Evolutionary conservation across 1,284 basidiomycete species (phyloP), one percentile per base, ranked within the genome.

Genomic region (Ustilago shanxiensis): DNA sequence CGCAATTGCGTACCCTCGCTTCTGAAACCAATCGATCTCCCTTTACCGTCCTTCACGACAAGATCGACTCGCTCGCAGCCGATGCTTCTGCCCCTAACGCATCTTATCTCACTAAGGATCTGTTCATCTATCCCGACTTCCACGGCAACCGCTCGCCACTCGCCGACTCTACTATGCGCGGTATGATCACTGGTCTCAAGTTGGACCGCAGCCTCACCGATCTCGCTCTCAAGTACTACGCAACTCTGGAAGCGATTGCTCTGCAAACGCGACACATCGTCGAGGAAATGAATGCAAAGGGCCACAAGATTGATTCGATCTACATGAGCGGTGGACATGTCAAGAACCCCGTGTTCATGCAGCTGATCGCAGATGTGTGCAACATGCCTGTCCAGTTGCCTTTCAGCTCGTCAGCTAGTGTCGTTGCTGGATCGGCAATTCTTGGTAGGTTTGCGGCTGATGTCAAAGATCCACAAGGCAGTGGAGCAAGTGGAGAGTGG

Each of bases 191-290:
- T 50, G 96, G 97, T 18, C 90, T 98, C 56, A 89, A 92, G 49
- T 90, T 98, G 60, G 93, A 96, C 83, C 89, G 90, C 77, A 89
- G 90, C 41, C 88, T 97, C 26, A 86, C 88, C 57, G 95, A 98
- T 86, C 91, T 99, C 50, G 93, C 95, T 6, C 91, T 91, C 72
- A 93, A 93, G 85, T 98, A 97, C 88, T 91, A 94, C 81, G 90
- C 95, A 53, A 93, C 95, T 0, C 91, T 98, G 54, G 95, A 98
- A 88, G 92, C 95, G 11, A 96, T 99, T 86, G 93, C 95, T 7
- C 90, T 98, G 22, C 96, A 98, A 87, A 98, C 95, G 13, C 89
- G 93, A 3, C 96, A 98, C 87, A 98, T 99, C 85, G 89, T 99
- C 63, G 93, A 95, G 83, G 90, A 91, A 80, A 93, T 99, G 90